A percentile compares a stretch with the other conserved stretches of the same genome.
Evolutionary conservation across 176 grass and related monocot genomes (phyloP).

Genomic region (Rhynchospora tenuis): DNA sequence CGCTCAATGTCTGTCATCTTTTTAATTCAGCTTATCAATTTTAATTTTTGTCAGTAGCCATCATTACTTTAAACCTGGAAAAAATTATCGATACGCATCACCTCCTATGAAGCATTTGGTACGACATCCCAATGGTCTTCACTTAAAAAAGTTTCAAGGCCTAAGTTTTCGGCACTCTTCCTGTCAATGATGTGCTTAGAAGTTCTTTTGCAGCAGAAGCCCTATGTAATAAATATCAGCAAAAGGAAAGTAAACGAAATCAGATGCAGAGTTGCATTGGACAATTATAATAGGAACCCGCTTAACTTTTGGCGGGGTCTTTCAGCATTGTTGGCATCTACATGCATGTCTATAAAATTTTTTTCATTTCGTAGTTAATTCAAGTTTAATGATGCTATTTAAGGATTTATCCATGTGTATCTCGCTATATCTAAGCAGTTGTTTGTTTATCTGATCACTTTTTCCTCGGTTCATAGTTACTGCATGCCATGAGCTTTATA

Average conservation of each 20-base stretch:
- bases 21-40: too few species aligned
- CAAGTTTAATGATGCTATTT: neutral
- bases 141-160: neutral
- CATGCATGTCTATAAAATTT: neutral
- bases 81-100: too few species aligned
- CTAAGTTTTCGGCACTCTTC: constrained; percentile 21
- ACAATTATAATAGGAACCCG: neutral
- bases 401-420: neutral
- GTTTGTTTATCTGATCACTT: neutral
- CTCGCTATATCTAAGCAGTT: neutral
- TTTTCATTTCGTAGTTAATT: neutral
- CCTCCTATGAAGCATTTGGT: neutral
- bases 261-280: neutral
- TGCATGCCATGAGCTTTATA: neutral
- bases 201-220: constrained; percentile 43
- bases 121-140: neutral
- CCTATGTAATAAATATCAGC: constrained; percentile 32
- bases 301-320: neutral
- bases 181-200: constrained; percentile 24
- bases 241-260: constrained; percentile 12
- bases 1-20: too few species aligned
- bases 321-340: neutral
- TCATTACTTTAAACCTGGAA: too few species aligned
- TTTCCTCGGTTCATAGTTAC: neutral
- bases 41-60: too few species aligned